Percentiles rank a stretch among this genome's conserved stretches.
Conservation (phyloP, 345 rosid genomes). For the Eucalyptus polybractea region DNA sequence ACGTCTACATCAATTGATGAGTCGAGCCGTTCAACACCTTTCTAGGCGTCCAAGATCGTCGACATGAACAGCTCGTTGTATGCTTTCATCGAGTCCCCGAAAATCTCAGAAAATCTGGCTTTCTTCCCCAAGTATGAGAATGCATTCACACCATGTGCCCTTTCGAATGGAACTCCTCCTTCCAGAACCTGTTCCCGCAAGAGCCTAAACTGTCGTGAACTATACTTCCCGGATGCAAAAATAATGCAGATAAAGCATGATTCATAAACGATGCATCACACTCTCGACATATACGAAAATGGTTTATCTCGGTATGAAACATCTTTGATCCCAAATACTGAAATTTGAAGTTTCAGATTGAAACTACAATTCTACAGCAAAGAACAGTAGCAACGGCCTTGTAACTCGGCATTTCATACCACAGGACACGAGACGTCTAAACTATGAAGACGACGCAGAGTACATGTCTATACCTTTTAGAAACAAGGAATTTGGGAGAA, state of each 20-base stretch:
- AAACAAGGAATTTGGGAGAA: background rate
- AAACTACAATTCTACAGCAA: background rate
- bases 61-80: conserved; percentile 22
- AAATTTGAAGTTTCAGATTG: background rate
- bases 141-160: conserved; percentile 12
- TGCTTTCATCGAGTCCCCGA: conserved; percentile 15
- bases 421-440: background rate
- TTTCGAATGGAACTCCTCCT: conserved; percentile 22
- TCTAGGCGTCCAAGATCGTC: conserved; percentile 20
- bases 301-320: background rate
- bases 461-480: background rate
- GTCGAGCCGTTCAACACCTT: conserved; percentile 22
- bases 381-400: background rate
- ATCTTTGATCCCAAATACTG: background rate
- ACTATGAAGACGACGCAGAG: background rate
- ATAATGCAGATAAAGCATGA: background rate
- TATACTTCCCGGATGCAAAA: background rate
- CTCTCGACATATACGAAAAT: background rate
- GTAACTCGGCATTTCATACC: background rate
- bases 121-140: conserved; percentile 12
- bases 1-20: conserved; percentile 25
- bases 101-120: conserved; percentile 14
- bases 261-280: background rate
- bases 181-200: conserved; percentile 4
- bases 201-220: background rate